Conservation (phyloP, 768 basidiomycete species). For the Lactifluus volemus region DNA sequence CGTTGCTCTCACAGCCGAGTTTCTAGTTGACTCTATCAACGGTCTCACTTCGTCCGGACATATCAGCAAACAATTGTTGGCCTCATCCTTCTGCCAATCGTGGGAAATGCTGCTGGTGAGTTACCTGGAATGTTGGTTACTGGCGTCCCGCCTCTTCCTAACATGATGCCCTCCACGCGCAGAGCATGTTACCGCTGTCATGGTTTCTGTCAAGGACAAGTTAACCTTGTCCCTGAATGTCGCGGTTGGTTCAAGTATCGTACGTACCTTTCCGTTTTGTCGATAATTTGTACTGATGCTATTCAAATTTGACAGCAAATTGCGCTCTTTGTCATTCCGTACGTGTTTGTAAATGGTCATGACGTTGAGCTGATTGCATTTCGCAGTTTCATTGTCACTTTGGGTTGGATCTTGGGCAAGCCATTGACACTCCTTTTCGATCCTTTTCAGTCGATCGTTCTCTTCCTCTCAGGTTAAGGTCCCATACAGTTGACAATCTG, state of each 20-base stretch:
- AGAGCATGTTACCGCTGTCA: conserved; percentile 89
- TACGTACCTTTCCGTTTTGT: conserved; percentile 30
- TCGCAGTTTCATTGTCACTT: conserved; percentile 55
- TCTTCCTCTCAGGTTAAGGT: conserved; percentile 37
- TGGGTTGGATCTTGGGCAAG: conserved; percentile 79
- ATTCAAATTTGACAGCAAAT: conserved; percentile 50
- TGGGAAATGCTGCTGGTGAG: conserved; percentile 75
- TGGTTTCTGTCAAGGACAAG: conserved; percentile 85
- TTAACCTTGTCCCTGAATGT: conserved; percentile 81
- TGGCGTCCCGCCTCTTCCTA: neutral
- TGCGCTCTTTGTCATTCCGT: conserved; percentile 80
- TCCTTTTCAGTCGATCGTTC: conserved; percentile 74
- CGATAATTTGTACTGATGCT: neutral
- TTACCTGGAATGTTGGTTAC: conserved; percentile 1
- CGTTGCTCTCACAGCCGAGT: conserved; percentile 48
- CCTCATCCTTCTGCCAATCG: conserved; percentile 82
- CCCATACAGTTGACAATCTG: neutral
- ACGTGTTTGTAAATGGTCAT: conserved; percentile 24
- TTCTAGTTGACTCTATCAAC: conserved; percentile 73
- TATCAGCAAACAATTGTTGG: conserved; percentile 82
- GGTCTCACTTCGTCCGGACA: conserved; percentile 49
- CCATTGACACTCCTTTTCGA: conserved; percentile 79
- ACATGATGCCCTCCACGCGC: conserved; percentile 10
- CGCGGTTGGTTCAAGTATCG: conserved; percentile 81
- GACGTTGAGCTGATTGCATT: conserved; percentile 1